Evolutionary conservation across 1,284 basidiomycete genomes (phyloP), one percentile per base, ranked within the genome.

Genomic region (Ceratobasidium sp.): DNA sequence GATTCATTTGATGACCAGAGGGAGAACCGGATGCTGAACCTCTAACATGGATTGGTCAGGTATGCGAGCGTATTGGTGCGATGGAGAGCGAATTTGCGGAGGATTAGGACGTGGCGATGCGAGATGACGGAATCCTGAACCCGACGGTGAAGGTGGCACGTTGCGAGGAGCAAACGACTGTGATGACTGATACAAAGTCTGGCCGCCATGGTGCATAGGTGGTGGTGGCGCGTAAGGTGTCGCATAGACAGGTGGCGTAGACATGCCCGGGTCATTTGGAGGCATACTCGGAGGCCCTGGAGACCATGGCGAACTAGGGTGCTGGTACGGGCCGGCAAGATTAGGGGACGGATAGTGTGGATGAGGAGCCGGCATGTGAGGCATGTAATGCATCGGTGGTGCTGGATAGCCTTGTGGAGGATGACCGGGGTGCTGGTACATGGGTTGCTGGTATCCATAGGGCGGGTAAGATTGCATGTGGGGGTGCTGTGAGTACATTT

Each of bases 201-300:
- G 60, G 2, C 34, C 32, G 22, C 34, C n/a, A 38, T 64, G 60
- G n/a, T 50, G 43, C 32, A 49, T 49, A 10, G 17, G 20, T 8
- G 60, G 47, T 20, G 56, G 56, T 12, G 56, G 38, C 17, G 34
- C 32, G 31, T 64, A 64, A 35, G 60, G 47, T 3, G 60, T 34
- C 34, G 60, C 45, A 64, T 64, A 64, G 29, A 64, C 47, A 3
- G 60, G 60, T 50, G 60, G 60, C 60, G 60, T 64, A 52, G 60
- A 64, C 31, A 64, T 50, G 8, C 60, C 60, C 13, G 45, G 47
- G 34, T 64, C 60, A 17, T 45, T 15, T 25, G 45, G 47, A 25
- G 60, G 60, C 60, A 64, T 64, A 25, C 15, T n/a, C 12, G 42
- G 45, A 29, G 58, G 34, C 13, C 38, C 34, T 6, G 60, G 34